Conservation (phyloP, 2,329 filamentous ascomycete genomes). For the Cryphonectria radicalis region DNA sequence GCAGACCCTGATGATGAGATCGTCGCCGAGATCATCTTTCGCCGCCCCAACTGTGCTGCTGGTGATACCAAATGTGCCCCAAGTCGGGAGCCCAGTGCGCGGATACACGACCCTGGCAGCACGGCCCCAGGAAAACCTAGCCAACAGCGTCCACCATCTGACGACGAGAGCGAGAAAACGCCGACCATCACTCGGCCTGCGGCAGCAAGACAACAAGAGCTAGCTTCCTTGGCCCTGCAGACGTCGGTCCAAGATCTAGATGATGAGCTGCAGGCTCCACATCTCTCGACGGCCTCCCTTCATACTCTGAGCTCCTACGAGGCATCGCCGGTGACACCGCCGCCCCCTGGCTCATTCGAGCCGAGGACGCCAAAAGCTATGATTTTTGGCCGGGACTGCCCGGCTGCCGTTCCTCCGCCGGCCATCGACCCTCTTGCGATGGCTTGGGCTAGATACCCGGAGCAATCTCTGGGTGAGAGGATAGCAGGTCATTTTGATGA, state of each 20-base stretch:
- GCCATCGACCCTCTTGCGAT: background rate
- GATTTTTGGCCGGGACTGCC: constrained; percentile 20
- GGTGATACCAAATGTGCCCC: background rate
- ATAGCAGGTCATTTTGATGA: background rate
- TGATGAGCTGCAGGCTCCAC: background rate
- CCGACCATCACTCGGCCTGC: background rate
- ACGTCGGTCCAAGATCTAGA: background rate
- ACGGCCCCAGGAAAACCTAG: background rate
- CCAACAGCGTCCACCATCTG: background rate
- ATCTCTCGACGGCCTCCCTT: constrained; percentile 5
- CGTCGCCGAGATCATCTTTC: constrained; percentile 23
- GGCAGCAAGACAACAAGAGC: background rate
- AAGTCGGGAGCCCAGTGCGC: background rate
- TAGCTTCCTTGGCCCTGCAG: background rate
- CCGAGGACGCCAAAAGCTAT: constrained; percentile 39
- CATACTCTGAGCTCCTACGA: constrained; percentile 20
- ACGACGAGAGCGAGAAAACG: background rate
- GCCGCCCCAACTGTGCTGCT: background rate
- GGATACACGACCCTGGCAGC: background rate
- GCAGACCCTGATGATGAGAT: constrained; percentile 21
- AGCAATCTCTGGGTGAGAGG: background rate
- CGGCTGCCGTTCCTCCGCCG: background rate
- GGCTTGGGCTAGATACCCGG: background rate
- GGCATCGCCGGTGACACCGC: constrained; percentile 25
- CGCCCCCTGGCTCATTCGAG: constrained; percentile 33